Conservation (phyloP, 371 early-diverging fungal species). For the Mucor lusitanicus region DNA sequence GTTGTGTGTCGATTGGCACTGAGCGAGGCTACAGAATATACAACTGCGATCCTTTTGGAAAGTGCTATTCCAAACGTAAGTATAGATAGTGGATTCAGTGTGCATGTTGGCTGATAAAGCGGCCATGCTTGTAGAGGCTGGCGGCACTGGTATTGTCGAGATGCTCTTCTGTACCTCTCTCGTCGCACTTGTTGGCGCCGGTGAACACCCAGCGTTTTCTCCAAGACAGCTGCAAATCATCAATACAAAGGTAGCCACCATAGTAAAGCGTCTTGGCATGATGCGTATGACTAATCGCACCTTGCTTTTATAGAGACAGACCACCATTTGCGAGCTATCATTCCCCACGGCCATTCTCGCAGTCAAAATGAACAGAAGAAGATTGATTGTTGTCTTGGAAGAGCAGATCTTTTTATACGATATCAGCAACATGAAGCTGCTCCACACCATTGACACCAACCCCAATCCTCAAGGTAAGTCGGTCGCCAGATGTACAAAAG, state of each 20-base stretch:
- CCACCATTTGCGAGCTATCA: slow-evolving; percentile 94
- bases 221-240: slow-evolving; percentile 90
- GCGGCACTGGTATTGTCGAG: slow-evolving; percentile 92
- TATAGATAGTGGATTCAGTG: not conserved
- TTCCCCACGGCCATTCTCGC: slow-evolving; percentile 91
- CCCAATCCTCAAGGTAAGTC: slow-evolving; percentile 82
- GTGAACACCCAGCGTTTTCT: slow-evolving; percentile 86
- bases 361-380: slow-evolving; percentile 92
- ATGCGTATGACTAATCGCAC: not conserved
- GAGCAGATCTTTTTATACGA: slow-evolving; percentile 92
- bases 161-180: slow-evolving; percentile 96
- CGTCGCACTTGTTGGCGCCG: slow-evolving; percentile 95
- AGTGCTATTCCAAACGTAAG: slow-evolving; percentile 82
- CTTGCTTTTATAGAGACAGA: slow-evolving; percentile 68
- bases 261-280: not conserved
- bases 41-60: slow-evolving; percentile 94
- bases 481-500: not conserved
- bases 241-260: slow-evolving; percentile 88
- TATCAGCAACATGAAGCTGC: slow-evolving; percentile 94
- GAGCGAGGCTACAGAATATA: slow-evolving; percentile 85
- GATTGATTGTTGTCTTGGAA: slow-evolving; percentile 91
- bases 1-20: slow-evolving; percentile 89
- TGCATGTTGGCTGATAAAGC: not conserved
- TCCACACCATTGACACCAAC: slow-evolving; percentile 93
- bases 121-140: slow-evolving; percentile 54